Evolutionary conservation across 495 filamentous ascomycete genomes (phyloP).

Genomic region (Penicillium chermesinum): DNA sequence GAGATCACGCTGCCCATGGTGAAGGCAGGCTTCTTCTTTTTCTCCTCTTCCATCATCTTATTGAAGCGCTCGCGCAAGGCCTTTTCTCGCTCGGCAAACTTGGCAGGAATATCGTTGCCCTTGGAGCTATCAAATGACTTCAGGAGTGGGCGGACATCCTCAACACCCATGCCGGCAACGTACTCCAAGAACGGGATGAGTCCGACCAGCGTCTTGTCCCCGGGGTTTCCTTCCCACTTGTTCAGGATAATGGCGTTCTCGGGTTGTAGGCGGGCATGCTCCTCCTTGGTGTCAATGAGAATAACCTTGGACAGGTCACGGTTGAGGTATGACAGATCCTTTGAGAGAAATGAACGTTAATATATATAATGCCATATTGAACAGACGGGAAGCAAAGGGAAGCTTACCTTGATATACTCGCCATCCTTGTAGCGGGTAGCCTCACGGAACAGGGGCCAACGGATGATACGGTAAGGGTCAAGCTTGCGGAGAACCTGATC

Average conservation of each 20-base stretch:
- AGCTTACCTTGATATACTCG: slow-evolving; percentile 89
- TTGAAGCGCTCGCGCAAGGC: slow-evolving; percentile 73
- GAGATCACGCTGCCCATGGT: slow-evolving; percentile 58
- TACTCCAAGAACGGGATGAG: slow-evolving; percentile 96
- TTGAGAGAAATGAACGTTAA: too few species aligned
- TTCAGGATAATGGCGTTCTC: slow-evolving; percentile 89
- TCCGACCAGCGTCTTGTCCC: slow-evolving; percentile 78
- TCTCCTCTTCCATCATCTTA: slow-evolving; percentile 66
- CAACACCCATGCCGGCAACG: slow-evolving; percentile 84
- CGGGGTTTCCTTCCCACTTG: slow-evolving; percentile 78
- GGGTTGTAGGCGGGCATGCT: slow-evolving; percentile 78
- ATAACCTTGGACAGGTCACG: slow-evolving; percentile 91
- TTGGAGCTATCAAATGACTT: slow-evolving; percentile 69
- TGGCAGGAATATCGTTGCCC: slow-evolving; percentile 75
- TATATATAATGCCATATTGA: too few species aligned
- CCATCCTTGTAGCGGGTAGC: slow-evolving; percentile 93
- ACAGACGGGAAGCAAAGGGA: background rate
- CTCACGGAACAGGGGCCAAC: slow-evolving; percentile 92
- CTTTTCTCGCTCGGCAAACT: slow-evolving; percentile 86
- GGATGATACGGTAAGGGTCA: slow-evolving; percentile 92
- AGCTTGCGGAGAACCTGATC: slow-evolving; percentile 88
- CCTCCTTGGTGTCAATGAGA: slow-evolving; percentile 78
- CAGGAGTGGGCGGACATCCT: slow-evolving; percentile 77
- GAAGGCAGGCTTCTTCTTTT: slow-evolving; percentile 54
- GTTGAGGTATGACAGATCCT: slow-evolving; percentile 96